Evolutionary conservation across 2,329 filamentous ascomycete genomes (phyloP).

Genomic region (Hypoxylon sp.): DNA sequence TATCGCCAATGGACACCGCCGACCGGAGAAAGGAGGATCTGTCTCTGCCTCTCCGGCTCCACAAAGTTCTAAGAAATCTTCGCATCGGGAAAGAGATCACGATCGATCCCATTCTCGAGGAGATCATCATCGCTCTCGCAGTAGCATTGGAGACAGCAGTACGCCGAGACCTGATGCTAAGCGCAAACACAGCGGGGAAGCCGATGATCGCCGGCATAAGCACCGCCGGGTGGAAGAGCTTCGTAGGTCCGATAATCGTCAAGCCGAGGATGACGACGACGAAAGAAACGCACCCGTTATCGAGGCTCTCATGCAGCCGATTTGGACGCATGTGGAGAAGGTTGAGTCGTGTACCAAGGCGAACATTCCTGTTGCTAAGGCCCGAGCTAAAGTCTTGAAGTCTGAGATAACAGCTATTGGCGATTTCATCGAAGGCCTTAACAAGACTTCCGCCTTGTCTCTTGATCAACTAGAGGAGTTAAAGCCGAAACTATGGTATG

Average conservation of each 20-base stretch:
- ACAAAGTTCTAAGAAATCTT: conserved; percentile 64
- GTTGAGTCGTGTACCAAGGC: conserved; percentile 55
- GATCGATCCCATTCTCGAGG: conserved; percentile 59
- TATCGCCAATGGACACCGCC: conserved; percentile 72
- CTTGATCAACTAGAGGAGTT: conserved; percentile 53
- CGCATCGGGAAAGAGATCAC: conserved; percentile 64
- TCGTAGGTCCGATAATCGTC: conserved; percentile 56
- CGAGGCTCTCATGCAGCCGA: conserved; percentile 55
- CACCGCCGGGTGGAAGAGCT: conserved; percentile 67
- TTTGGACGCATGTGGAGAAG: conserved; percentile 53
- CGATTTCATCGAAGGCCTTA: conserved; percentile 55
- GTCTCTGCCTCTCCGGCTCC: conserved; percentile 81
- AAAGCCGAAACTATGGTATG: conserved; percentile 57
- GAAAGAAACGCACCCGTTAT: conserved; percentile 54
- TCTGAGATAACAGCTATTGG: conserved; percentile 56
- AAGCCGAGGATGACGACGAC: conserved; percentile 60
- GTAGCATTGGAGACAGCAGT: conserved; percentile 66
- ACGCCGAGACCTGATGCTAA: conserved; percentile 70
- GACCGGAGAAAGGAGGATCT: conserved; percentile 70
- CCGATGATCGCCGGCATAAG: conserved; percentile 66
- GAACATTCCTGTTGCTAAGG: conserved; percentile 55
- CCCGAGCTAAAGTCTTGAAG: conserved; percentile 55
- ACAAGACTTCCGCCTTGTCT: conserved; percentile 52
- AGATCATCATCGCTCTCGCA: conserved; percentile 67
- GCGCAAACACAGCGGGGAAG: conserved; percentile 71